Base-by-base conservation (phyloP, 2,329 filamentous ascomycete species). In the Hymenoscyphus salicellus region DNA sequence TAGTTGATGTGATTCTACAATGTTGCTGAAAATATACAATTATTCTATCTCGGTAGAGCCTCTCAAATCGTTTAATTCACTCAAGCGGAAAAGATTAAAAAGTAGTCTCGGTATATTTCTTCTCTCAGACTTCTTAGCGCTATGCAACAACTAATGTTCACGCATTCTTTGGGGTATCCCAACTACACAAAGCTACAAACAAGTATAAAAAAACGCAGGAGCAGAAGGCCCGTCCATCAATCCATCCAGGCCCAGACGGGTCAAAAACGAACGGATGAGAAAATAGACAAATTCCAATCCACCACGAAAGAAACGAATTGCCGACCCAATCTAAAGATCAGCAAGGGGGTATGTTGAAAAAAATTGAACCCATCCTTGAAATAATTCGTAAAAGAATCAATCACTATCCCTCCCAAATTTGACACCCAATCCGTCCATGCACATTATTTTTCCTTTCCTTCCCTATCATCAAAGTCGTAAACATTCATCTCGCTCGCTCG, bases 301-400 rank as follows among this genome's bases (percentile, higher is more conserved):
- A 59, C 57, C 38, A 59, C 20, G 38, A 58, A 16, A 52, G 57
- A 59, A 59, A 43, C 38, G 33, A 59, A 41, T 59, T 43, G 57
- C 57, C 38, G 33, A 59, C 36, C 57, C 17, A 41, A 23, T n/a
- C 36, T 43, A 41, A 20, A 59, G 57, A 59, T 59, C 36, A 59
- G 20, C 58, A 61, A 61, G 41, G 60, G 60, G 60, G 60, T 61
- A 61, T 61, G 60, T 61, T 55, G 60, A 55, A 61, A 61, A 49
- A 61, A 55, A 30, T 17, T 55, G 10, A 52, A 52, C 46, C n/a
- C 10, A 11, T 52, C 46, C 46, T 55, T 26, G 14, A 26, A 14
- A 52, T 52, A 26, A 23, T 52, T 20, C 41, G n/a, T 52, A 14
- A 23, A 52, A 49, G 16, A 20, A 36, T 33, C 5, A 23, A 61